Evolutionary conservation across 1,284 basidiomycete species (phyloP), one percentile per base, ranked within the genome.

Genomic region (Anthracocystis setariae): DNA sequence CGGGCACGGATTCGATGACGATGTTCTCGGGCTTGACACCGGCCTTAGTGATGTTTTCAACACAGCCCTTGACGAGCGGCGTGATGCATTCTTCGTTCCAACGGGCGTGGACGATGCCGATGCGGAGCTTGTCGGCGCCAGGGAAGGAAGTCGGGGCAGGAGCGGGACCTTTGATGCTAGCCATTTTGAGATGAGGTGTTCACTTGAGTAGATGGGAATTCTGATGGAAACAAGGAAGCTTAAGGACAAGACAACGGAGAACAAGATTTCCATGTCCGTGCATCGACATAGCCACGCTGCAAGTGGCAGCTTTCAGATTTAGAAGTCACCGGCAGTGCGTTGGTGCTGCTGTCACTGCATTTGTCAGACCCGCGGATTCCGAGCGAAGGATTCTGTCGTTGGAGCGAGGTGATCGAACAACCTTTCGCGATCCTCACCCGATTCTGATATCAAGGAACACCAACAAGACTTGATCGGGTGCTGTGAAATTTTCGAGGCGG

Each of bases 21-120:
- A 98, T 96, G 81, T 97, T 95, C 80, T 88, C 87, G 60, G 91
- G 88, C 85, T 92, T 92, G 69, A 98, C 94, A 40, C 94, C 94
- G 35, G 88, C 86, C 76, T 89, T 89, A 84, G 88, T 91, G 73
- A 97, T 87, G 81, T 91, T 92, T 27, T 85, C 84, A 60, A 93
- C 84, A 9, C 90, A 88, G 43, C 94, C 94, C 0, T 86, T 84
- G 60, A 97, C 86, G 47, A 97, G 88, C 15, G 92, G 88, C 25
- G 92, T 90, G 80, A 97, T 91, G 81, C 95, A 88, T 23, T 86
- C 83, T 77, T 89, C 89, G 86, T 97, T 97, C 94, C 94, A 97
- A 9, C 80, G 66, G 15, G 79, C 80, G 64, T 82, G 80, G 21
- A 82, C 80, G 55, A 82, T 82, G 10, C 78, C 80, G 52, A 82